These are phyloP conservation scores for Hemileccinum impolitum DNA, from an alignment of 768 basidiomycete genomes.

Conservation along the genomic window DNA sequence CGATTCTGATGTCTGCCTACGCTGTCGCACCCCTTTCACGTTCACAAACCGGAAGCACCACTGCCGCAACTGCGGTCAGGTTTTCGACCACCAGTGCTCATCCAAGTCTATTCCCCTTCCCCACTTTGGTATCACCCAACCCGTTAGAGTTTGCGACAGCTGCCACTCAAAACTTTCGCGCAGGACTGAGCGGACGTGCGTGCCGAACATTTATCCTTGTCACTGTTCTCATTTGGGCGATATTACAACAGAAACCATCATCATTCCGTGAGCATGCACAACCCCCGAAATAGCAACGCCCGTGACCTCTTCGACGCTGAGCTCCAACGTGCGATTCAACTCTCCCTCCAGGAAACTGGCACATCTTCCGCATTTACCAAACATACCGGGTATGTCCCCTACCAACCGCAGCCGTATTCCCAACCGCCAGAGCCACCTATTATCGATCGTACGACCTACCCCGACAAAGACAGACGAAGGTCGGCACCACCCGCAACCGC, in stretches of 20 bases:
- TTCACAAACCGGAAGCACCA: constrained; percentile 99
- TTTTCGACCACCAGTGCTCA: constrained; percentile 93
- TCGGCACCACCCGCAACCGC: constrained; percentile 21
- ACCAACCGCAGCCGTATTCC: constrained; percentile 43
- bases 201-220: constrained; percentile 1
- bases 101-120: constrained; percentile 81
- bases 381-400: constrained; percentile 67
- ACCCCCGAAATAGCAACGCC: constrained; percentile 50
- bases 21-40: constrained; percentile 86
- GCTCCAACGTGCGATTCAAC: constrained; percentile 87
- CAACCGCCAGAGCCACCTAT: constrained; percentile 66
- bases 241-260: constrained; percentile 48
- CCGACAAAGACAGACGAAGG: constrained; percentile 18
- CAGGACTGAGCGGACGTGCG: constrained; percentile 58
- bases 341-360: constrained; percentile 79
- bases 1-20: constrained; percentile 91
- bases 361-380: constrained; percentile 41
- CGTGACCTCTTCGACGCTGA: constrained; percentile 79
- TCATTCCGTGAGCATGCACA: constrained; percentile 52
- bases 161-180: constrained; percentile 78
- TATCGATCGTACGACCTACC: constrained; percentile 54
- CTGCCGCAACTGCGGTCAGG: constrained; percentile 95
- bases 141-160: constrained; percentile 90
- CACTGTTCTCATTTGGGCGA: background rate
- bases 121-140: constrained; percentile 88